Base-by-base conservation (phyloP, 2,329 filamentous ascomycete genomes). In the Pseudocercospora musae region DNA sequence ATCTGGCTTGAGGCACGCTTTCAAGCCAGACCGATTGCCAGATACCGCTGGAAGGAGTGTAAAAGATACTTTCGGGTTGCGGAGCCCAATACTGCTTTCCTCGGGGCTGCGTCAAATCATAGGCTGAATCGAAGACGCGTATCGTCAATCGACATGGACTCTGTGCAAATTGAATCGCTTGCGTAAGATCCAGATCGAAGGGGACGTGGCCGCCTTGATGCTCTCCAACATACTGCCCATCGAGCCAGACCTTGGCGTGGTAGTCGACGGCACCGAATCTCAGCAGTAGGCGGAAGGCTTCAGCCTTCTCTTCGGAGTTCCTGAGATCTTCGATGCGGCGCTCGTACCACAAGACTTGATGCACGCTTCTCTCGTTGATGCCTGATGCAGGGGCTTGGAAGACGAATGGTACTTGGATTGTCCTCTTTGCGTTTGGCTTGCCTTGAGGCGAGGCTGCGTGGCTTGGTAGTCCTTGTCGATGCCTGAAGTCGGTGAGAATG, bases 1-100 rank as follows among this genome's bases (percentile, higher is more conserved):
- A 78, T 11, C 83, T 77, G 4, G 79, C 77, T 0, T 73, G 60
- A 1, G 85, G 85, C 1, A 86, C 83, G 44, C 79, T 79, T 66
- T 87, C 85, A 1, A 91, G 76, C 88, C 88, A 91, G 0, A 91
- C 88, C 18, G 82, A 82, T 71, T 90, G 88, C 89, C 89, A 91
- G 66, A 91, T 90, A 4, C 89, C 89, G 33, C 86, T 88, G 71
- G 88, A 91, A 0, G 89, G 85, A 0, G 85, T 86, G 72, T 91
- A 91, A 73, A 89, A 91, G 63, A 91, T 91, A 68, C 81, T 84
- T 71, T 87, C 84, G 0, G 85, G 84, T 72, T 85, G 79, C 8
- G 72, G 68, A 18, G 64, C 70, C 85, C 85, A 87, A 69, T 87
- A 87, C 73, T 90, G 87, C 72, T 90, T 90, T 0, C 87, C 87